Percentiles rank a stretch among this genome's conserved stretches.
These are phyloP conservation scores for Hymenoscyphus linearis DNA, from an alignment of 2,329 filamentous ascomycete genomes.

Conservation along the genomic window DNA sequence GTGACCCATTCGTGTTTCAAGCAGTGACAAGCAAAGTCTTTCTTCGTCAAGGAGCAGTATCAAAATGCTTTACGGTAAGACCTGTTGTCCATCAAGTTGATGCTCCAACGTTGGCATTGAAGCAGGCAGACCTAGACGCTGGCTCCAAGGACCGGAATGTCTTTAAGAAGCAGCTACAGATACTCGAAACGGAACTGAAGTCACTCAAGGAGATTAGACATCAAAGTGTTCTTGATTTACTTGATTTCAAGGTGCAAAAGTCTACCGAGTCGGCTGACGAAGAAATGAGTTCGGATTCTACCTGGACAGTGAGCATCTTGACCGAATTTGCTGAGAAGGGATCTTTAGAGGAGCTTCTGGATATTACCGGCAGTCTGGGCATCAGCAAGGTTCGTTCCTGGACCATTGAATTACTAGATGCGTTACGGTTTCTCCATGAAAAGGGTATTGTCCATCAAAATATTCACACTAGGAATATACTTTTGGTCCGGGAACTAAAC, in stretches of 20 bases:
- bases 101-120: conserved; percentile 63
- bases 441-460: conserved; percentile 79
- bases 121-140: conserved; percentile 59
- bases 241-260: conserved; percentile 73
- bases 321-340: conserved; percentile 76
- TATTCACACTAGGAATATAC: conserved; percentile 73
- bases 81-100: conserved; percentile 51
- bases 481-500: conserved; percentile 65
- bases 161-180: conserved; percentile 71
- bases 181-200: conserved; percentile 72
- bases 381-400: conserved; percentile 76
- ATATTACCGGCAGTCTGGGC: conserved; percentile 69
- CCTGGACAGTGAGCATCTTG: conserved; percentile 71
- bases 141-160: conserved; percentile 52
- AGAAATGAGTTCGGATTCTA: conserved; percentile 34
- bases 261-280: conserved; percentile 50
- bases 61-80: conserved; percentile 66
- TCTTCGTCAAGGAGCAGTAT: conserved; percentile 59
- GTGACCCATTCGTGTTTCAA: conserved; percentile 62
- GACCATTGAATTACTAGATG: conserved; percentile 89
- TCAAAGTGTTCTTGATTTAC: conserved; percentile 68
- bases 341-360: conserved; percentile 74
- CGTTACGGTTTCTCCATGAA: conserved; percentile 79
- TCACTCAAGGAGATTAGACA: conserved; percentile 70
- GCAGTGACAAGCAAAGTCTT: conserved; percentile 65